Evolutionary conservation across 345 rosid genomes (phyloP), one percentile per base, ranked within the genome.

Genomic region (Eucalyptus urophylla): DNA sequence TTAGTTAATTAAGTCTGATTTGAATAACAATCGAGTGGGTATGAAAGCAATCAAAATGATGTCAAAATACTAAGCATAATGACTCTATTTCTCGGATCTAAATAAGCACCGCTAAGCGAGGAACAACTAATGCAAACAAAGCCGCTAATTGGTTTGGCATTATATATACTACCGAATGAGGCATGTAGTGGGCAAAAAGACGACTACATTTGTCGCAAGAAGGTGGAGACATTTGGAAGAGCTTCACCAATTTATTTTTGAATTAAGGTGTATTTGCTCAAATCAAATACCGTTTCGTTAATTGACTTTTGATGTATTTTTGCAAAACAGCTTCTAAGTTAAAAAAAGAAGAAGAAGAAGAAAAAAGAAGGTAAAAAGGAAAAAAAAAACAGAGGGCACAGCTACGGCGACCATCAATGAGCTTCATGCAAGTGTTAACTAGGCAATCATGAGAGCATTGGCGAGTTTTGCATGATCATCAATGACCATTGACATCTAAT

Each of bases 361-460:
- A 31, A 15, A 21, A 7, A 50, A 50, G 53, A 50, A 31, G 22
- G 33, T 12, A 10, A 65, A 65, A n/a, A 14, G 12, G 12, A 31
- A 31, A 67, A 43, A 40, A 40, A 67, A 67, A 5, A n/a, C 0
- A n/a, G 37, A 65, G 10, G 76, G 37, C 69, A n/a, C 3, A 0
- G 33, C 17, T 3, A 13, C 3, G 1, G 6, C 6, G 2, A 33
- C 24, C 2, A 0, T 33, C 7, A 0, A 69, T 5, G 43, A 69
- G 44, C 80, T 6, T 33, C 0, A 1, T 5, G 13, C 0, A 7
- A 16, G 44, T 24, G 0, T 69, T 69, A 69, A 33, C 25, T 69
- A 69, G 24, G 44, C 24, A 4, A 65, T 4, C 21, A 0, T 0
- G 37, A 12, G 6, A 29, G 37, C 21, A 67, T 14, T 14, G 40